Evolutionary conservation across 176 grass and related monocot species (phyloP), one percentile per base, ranked within the genome.

Genomic region (Cenchrus fungigraminus): DNA sequence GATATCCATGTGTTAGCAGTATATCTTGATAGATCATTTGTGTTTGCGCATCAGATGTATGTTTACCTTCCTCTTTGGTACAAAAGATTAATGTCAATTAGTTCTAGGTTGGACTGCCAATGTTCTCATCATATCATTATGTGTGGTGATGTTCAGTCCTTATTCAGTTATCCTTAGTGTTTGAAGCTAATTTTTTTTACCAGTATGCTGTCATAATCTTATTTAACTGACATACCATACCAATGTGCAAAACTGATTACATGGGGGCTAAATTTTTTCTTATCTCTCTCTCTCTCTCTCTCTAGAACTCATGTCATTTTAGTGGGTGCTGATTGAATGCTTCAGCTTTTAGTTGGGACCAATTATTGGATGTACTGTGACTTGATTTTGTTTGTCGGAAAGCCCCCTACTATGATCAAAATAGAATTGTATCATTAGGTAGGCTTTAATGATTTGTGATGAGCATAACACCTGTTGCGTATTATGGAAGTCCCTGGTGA

Each of bases 361-460:
- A 37, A 61, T 62, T 83, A 78, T 73, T 51, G 59, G 60, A 64
- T 88, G 73, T 73, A 65, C 22, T 77, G 16, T 73, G 42, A 51
- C 47, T 40, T 58, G 63, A 57, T 42, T 12, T 56, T 58, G 73
- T 52, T 1, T 8, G n/a, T 34, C 60, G 63, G 20, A 11, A 55
- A 37, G 29, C 5, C 44, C 13, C 43, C 3, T 83, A 17, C 57
- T 15, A 68, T 79, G 58, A 8, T 53, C 75, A 75, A 68, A 44
- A 25, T 69, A 31, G n/a, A 79, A 61, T 34, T 87, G 80, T 62
- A 75, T 63, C 32, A 80, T 12, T 52, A 80, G 2, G 2, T 8
- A 12, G 67, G 68, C 17, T 44, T 63, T 82, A 70, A 62, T 80
- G 60, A 55, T 70, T 60, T 77, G 12, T 79, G 9, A 70, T 61